phyloP scores from a whole-genome alignment of 768 basidiomycete genomes.

The Fomitopsis pulvina region DNA sequence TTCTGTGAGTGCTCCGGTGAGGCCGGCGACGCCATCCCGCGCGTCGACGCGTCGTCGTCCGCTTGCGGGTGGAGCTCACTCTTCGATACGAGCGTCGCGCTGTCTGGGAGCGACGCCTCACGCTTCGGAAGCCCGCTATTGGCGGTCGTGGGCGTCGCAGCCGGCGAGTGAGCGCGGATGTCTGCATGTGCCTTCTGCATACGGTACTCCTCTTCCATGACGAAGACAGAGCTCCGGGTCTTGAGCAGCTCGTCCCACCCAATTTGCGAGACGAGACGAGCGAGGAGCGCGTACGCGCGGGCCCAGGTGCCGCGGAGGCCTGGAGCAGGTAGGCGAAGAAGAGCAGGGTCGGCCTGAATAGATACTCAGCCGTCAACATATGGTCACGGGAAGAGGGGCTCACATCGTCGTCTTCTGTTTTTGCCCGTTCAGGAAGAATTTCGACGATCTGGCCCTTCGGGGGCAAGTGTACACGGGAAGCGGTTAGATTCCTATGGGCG shows the following conservation, averaged over 20 bases:
- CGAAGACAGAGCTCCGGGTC: constrained; percentile 90
- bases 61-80: constrained; percentile 17
- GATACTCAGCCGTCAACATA: neutral
- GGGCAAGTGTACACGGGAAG: constrained; percentile 79
- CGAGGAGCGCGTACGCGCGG: constrained; percentile 85
- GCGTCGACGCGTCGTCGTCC: constrained; percentile 72
- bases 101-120: constrained; percentile 10
- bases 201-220: constrained; percentile 99
- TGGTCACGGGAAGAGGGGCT: constrained; percentile 4
- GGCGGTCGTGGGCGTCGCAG: constrained; percentile 28
- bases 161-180: constrained; percentile 32
- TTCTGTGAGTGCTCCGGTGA: constrained; percentile 11
- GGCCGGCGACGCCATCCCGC: constrained; percentile 44
- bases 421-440: constrained; percentile 79
- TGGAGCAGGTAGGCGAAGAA: constrained; percentile 92
- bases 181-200: constrained; percentile 88
- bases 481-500: constrained; percentile 76
- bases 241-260: constrained; percentile 99
- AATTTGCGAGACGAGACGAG: constrained; percentile 86
- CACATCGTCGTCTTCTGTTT: constrained; percentile 82
- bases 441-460: constrained; percentile 82
- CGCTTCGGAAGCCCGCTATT: constrained; percentile 39
- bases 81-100: constrained; percentile 23
- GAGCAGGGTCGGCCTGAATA: constrained; percentile 78
- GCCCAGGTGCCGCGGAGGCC: constrained; percentile 95